Evolutionary conservation across 2,329 filamentous ascomycete species (phyloP).

Genomic region (Tolypocladium paradoxum): DNA sequence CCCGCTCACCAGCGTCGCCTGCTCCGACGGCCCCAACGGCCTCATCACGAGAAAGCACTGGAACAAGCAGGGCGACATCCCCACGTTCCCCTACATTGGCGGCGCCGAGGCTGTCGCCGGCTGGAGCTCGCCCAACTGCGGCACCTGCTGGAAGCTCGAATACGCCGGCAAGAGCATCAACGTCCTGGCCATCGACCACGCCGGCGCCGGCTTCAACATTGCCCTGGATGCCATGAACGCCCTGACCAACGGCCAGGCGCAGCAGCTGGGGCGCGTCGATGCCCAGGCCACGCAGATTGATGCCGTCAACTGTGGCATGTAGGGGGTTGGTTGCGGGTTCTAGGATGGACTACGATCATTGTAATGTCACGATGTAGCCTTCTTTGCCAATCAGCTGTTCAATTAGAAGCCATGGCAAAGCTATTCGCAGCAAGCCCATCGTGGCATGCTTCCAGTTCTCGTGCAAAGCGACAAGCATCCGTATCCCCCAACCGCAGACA

Average conservation of each 20-base stretch:
- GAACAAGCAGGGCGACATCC: constrained; percentile 40
- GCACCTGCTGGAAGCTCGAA: constrained; percentile 45
- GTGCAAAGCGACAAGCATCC: not conserved
- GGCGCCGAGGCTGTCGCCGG: constrained; percentile 38
- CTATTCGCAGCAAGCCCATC: not conserved
- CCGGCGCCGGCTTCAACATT: constrained; percentile 42
- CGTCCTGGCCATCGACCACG: constrained; percentile 45
- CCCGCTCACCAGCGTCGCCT: constrained; percentile 46
- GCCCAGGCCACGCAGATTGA: constrained; percentile 34
- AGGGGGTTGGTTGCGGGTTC: constrained; percentile 1
- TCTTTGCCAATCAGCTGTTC: not conserved
- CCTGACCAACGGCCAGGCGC: constrained; percentile 41
- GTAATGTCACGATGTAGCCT: not conserved
- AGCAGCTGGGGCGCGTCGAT: constrained; percentile 39
- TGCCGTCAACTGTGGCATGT: constrained; percentile 31
- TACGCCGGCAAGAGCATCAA: constrained; percentile 41
- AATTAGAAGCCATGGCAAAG: not conserved
- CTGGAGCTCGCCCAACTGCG: constrained; percentile 49
- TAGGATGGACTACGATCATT: not conserved
- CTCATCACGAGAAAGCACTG: constrained; percentile 52
- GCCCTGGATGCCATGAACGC: constrained; percentile 43
- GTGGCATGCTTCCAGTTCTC: not conserved
- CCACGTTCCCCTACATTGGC: constrained; percentile 43
- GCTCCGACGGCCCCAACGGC: constrained; percentile 58
- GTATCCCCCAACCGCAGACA: not conserved